Conservation (phyloP, 768 basidiomycete genomes). For the Boletus patriciae region DNA sequence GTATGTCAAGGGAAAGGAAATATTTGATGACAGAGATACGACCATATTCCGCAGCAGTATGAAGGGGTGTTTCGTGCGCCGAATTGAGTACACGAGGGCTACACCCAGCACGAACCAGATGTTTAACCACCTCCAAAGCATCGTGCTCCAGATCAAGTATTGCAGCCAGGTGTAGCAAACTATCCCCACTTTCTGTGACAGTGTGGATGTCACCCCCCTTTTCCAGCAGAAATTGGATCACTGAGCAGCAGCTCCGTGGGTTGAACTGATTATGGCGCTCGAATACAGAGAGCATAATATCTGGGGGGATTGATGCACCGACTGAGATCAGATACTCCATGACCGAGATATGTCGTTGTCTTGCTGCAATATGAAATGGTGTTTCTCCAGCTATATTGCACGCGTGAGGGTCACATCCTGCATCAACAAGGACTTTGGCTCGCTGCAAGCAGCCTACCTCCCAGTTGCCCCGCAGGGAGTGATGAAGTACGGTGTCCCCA, state of each 20-base stretch:
- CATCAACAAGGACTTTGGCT: not conserved
- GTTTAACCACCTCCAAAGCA: not conserved
- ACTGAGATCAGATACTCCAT: slow-evolving; percentile 2
- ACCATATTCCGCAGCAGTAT: not conserved
- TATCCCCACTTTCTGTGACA: not conserved
- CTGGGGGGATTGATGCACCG: not conserved
- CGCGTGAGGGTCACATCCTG: not conserved
- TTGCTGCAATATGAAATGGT: not conserved
- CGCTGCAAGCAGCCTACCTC: not conserved
- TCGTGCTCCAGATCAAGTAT: not conserved
- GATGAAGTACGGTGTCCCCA: slow-evolving; percentile 1
- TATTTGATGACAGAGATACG: not conserved
- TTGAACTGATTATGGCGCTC: too few relatives aligned
- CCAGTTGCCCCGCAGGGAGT: not conserved
- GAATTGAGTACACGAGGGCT: not conserved
- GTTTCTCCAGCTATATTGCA: not conserved
- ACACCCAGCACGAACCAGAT: not conserved
- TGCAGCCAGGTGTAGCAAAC: not conserved
- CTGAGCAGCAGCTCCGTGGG: not conserved
- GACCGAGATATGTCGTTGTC: not conserved
- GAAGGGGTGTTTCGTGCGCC: not conserved
- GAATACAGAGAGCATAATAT: not conserved
- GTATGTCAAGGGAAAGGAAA: not conserved
- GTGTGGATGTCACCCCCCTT: not conserved
- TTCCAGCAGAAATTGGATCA: not conserved